Conservation (phyloP, 139 green algal species). For the Coccomyxa sp. region DNA sequence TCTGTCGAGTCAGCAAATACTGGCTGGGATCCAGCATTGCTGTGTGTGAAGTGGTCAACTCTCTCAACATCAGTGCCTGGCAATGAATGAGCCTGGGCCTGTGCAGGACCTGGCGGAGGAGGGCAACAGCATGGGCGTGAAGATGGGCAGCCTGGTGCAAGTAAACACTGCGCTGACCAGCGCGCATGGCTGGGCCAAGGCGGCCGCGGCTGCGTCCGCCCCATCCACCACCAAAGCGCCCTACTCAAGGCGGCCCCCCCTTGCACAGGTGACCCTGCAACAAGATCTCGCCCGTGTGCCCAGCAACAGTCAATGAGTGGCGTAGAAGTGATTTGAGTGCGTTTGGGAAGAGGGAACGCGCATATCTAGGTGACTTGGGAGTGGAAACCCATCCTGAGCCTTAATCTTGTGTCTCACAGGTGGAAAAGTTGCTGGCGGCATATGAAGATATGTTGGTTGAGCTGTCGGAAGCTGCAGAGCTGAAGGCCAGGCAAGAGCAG, state of each 20-base stretch:
- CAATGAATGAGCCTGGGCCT: too few species aligned
- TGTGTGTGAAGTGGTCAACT: too few species aligned
- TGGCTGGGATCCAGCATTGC: too few species aligned
- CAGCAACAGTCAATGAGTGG: background rate
- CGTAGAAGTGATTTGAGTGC: background rate
- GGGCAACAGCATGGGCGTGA: conserved; percentile 4
- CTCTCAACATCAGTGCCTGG: too few species aligned
- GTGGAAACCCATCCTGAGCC: background rate
- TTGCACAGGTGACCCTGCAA: background rate
- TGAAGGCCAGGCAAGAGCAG: background rate
- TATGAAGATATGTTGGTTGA: background rate
- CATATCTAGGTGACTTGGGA: background rate
- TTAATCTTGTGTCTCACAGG: background rate
- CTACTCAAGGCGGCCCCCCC: background rate
- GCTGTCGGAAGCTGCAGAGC: background rate
- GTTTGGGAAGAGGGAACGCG: background rate
- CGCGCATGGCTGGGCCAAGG: conserved; percentile 15
- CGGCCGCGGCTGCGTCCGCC: background rate
- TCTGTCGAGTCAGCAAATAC: too few species aligned
- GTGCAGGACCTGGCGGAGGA: background rate
- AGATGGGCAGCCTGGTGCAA: conserved; percentile 27
- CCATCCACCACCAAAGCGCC: background rate
- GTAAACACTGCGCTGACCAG: conserved; percentile 14
- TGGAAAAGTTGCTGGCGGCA: conserved; percentile 2
- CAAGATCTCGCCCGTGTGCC: background rate